Base-by-base conservation (phyloP, 306 rosid species). In the Acacia crassicarpa region DNA sequence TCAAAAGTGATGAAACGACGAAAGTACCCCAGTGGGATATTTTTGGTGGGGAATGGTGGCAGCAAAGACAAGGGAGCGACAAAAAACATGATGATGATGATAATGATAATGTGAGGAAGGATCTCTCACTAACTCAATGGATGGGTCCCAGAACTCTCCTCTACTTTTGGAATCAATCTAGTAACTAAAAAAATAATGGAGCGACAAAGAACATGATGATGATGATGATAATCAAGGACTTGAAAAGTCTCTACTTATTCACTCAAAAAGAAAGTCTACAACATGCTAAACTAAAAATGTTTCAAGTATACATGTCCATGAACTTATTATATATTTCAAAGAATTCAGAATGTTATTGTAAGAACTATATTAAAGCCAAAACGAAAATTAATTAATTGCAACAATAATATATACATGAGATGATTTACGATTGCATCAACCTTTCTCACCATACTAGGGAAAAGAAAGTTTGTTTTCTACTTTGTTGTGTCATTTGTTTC, bases 91-190 rank as follows among this genome's bases (percentile, higher is more conserved):
- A 71, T 43, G 78, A 46, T 46, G 44, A 15, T 45, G 74, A 83
- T 83, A 16, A 76, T 83, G 73, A 83, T 86, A 35, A 79, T 83
- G 62, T 77, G 82, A 80, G 80, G 88, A 23, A 59, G 66, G 35
- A 11, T 53, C 53, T 32, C 53, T 66, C 81, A 69, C 84, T 88
- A 86, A 35, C 83, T 49, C 19, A 0, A 67, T 27, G 30, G 30
- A 1, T 45, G 63, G 95, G 88, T 70, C 83, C 89, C 84, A n/a
- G 72, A 8, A 3, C 22, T 25, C 19, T 33, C 74, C 13, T 48
- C 30, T 59, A 63, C 97, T 93, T 90, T 88, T 87, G 86, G 90
- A 93, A n/a, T n/a, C n/a, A n/a, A n/a, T n/a, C n/a, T n/a, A n/a
- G n/a, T n/a, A n/a, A n/a, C n/a, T n/a, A n/a, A n/a, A n/a, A n/a